Evolutionary conservation across 345 rosid species (phyloP).

Genomic region (Murraya paniculata): DNA sequence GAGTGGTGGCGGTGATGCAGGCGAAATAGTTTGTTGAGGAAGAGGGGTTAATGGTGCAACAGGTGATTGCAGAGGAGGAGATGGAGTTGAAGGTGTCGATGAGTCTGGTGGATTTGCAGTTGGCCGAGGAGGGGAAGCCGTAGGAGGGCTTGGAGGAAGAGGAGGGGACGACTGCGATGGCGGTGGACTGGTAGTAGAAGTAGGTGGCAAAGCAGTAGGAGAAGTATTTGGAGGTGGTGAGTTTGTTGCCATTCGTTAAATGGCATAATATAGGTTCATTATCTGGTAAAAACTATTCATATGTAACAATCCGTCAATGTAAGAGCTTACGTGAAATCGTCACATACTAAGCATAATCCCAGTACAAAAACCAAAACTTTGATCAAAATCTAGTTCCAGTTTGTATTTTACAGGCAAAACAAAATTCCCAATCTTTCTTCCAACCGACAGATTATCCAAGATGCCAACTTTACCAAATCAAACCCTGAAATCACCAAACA

Average conservation of each 20-base stretch:
- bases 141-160: slow-evolving; percentile 10
- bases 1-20: slow-evolving; percentile 24
- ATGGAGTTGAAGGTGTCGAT: slow-evolving; percentile 28
- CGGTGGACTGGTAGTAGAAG: slow-evolving; percentile 28
- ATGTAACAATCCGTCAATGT: slow-evolving; percentile 11
- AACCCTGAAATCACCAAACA: slow-evolving; percentile 30
- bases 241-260: slow-evolving; percentile 55
- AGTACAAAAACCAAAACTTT: slow-evolving; percentile 2
- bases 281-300: slow-evolving; percentile 10
- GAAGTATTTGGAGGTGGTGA: slow-evolving; percentile 52
- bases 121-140: slow-evolving; percentile 23
- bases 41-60: slow-evolving; percentile 23
- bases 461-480: slow-evolving; percentile 49
- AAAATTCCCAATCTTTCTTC: slow-evolving; percentile 17
- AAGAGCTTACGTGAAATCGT: not conserved
- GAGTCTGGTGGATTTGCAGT: slow-evolving; percentile 36
- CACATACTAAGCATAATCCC: not conserved
- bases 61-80: slow-evolving; percentile 23
- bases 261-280: not conserved
- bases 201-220: slow-evolving; percentile 50
- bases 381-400: slow-evolving; percentile 6
- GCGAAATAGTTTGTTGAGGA: slow-evolving; percentile 25
- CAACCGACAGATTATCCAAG: slow-evolving; percentile 17
- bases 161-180: slow-evolving; percentile 26
- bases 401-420: slow-evolving; percentile 8